Percentiles rank a stretch among this genome's conserved stretches.
Conservation (phyloP, 305 asterid species). For the Fraxinus velutina region DNA sequence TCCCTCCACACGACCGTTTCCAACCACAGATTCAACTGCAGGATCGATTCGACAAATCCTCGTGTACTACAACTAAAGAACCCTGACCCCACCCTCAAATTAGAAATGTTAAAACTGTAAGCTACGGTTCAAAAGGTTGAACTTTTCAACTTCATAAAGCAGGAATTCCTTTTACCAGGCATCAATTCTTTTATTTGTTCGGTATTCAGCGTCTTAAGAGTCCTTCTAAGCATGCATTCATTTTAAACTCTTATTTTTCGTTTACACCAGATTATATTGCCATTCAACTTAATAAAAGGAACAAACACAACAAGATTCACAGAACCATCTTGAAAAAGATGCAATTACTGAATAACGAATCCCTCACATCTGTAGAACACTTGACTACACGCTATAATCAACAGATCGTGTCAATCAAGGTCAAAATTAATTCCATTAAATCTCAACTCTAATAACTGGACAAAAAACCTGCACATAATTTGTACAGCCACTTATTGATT, state of each 20-base stretch:
- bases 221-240: not conserved
- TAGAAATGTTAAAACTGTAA: not conserved
- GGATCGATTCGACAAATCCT: not conserved
- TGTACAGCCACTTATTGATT: not conserved
- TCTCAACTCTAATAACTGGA: not conserved
- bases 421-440: not conserved
- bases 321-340: not conserved
- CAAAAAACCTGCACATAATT: not conserved
- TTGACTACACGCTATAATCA: not conserved
- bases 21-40: not conserved
- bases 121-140: not conserved
- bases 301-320: not conserved
- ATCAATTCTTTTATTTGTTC: not conserved
- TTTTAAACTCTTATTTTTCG: not conserved
- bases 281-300: not conserved
- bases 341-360: not conserved
- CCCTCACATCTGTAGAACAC: not conserved
- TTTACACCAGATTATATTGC: not conserved
- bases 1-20: not conserved
- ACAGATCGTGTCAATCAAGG: not conserved
- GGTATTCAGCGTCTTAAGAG: not conserved
- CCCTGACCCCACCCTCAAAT: not conserved
- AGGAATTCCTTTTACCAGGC: not conserved
- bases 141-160: not conserved
- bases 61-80: not conserved